phyloP scores from a whole-genome alignment of 2,329 filamentous ascomycete genomes.

The Aschersonia sp. region DNA sequence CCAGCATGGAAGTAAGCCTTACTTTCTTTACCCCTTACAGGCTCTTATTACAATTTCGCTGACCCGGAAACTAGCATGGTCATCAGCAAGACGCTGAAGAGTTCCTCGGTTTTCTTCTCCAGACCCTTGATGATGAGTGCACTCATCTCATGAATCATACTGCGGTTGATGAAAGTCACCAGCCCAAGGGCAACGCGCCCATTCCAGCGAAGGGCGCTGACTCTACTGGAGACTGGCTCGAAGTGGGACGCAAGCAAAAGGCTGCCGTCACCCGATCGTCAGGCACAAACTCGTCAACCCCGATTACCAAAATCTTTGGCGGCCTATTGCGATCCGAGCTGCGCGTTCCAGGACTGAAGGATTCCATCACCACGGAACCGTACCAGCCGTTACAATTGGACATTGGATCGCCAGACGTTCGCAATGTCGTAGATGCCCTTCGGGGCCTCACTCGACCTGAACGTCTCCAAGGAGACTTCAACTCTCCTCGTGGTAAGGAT shows the following conservation, averaged over 20 bases:
- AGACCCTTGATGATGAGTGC: slow-evolving; percentile 89
- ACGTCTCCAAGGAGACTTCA: slow-evolving; percentile 72
- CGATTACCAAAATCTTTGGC: slow-evolving; percentile 88
- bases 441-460: slow-evolving; percentile 75
- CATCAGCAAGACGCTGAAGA: slow-evolving; percentile 98
- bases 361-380: slow-evolving; percentile 82
- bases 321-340: slow-evolving; percentile 84
- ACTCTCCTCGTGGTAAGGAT: slow-evolving; percentile 61
- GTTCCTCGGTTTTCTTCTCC: slow-evolving; percentile 84
- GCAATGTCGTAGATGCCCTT: slow-evolving; percentile 84
- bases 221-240: slow-evolving; percentile 55
- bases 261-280: slow-evolving; percentile 75
- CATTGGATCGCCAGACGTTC: slow-evolving; percentile 74
- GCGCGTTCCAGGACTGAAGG: slow-evolving; percentile 70
- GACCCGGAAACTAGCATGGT: slow-evolving; percentile 45
- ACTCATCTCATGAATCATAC: slow-evolving; percentile 48
- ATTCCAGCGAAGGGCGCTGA: slow-evolving; percentile 15
- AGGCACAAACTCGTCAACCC: slow-evolving; percentile 60
- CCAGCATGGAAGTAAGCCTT: slow-evolving; percentile 71
- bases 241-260: slow-evolving; percentile 88
- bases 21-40: not conserved
- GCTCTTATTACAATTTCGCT: not conserved
- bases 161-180: slow-evolving; percentile 26
- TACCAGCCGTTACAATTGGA: slow-evolving; percentile 93
- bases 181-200: slow-evolving; percentile 16